These are phyloP conservation scores for Debaryomycetaceae sp. DNA, from an alignment of 1,139 yeast genomes.

Conservation along the genomic window DNA sequence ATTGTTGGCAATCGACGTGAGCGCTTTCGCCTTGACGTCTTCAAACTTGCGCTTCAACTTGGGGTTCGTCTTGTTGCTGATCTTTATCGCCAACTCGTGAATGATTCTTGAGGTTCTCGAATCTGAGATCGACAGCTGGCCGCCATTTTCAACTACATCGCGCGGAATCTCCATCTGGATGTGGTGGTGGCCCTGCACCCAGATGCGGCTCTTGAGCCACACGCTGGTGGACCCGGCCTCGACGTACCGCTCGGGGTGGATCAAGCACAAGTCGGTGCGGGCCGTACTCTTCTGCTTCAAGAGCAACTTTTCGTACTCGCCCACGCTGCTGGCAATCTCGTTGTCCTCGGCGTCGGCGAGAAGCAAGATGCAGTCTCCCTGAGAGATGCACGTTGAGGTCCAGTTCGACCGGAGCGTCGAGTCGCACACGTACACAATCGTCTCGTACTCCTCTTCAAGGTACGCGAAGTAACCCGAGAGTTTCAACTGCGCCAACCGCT, in stretches of 20 bases:
- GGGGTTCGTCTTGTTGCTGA: conserved; percentile 29
- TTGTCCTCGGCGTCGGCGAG: conserved; percentile 68
- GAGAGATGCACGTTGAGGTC: conserved; percentile 91
- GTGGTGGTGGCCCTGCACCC: conserved; percentile 95
- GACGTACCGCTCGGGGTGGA: conserved; percentile 81
- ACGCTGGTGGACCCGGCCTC: conserved; percentile 77
- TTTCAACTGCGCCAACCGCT: conserved; percentile 69
- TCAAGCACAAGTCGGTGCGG: conserved; percentile 76
- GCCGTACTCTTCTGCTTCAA: conserved; percentile 80
- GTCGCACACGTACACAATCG: conserved; percentile 85
- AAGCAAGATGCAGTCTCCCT: conserved; percentile 83
- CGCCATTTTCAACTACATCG: conserved; percentile 12
- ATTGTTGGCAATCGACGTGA: conserved; percentile 21
- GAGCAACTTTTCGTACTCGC: conserved; percentile 79
- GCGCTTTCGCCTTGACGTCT: conserved; percentile 17
- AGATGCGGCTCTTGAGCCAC: conserved; percentile 80
- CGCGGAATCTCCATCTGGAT: conserved; percentile 53
- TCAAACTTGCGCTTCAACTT: conserved; percentile 30
- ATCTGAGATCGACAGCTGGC: background rate
- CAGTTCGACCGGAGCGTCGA: conserved; percentile 79
- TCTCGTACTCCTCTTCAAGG: conserved; percentile 82
- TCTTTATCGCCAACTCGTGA: conserved; percentile 34
- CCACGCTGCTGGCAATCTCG: conserved; percentile 60
- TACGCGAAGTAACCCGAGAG: conserved; percentile 88
- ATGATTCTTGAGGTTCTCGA: conserved; percentile 20